These are phyloP conservation scores for Colletotrichum sp. DNA, from an alignment of 2,329 filamentous ascomycete species.

Conservation along the genomic window DNA sequence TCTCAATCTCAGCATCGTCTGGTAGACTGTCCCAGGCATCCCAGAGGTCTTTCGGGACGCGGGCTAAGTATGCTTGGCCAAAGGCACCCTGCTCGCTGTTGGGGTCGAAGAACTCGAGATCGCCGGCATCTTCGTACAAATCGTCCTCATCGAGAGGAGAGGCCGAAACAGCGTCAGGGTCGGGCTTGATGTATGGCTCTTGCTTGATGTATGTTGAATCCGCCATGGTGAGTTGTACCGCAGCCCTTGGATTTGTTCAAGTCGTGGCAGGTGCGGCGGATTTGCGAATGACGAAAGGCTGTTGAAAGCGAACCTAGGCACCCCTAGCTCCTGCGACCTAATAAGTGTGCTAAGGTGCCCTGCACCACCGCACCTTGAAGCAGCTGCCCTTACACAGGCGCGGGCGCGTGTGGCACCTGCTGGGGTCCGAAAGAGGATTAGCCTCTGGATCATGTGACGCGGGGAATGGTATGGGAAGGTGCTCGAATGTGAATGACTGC, in stretches of 20 bases:
- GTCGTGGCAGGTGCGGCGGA: neutral
- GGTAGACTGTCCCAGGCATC: conserved; percentile 78
- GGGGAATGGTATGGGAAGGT: neutral
- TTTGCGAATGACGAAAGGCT: neutral
- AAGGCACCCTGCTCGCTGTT: conserved; percentile 26
- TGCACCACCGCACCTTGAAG: neutral
- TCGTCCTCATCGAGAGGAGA: conserved; percentile 67
- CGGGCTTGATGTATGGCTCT: conserved; percentile 50
- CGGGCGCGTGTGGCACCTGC: neutral
- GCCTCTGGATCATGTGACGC: neutral
- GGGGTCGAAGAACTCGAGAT: conserved; percentile 61
- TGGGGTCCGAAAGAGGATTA: neutral
- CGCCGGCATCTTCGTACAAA: conserved; percentile 65
- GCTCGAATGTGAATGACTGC: neutral
- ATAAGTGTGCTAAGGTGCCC: neutral
- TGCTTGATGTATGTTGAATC: conserved; percentile 27
- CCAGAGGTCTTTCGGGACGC: conserved; percentile 81
- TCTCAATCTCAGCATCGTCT: conserved; percentile 81
- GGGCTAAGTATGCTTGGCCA: conserved; percentile 66
- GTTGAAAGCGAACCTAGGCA: neutral
- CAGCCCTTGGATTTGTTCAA: neutral
- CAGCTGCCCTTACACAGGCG: neutral
- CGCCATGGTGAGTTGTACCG: conserved; percentile 7
- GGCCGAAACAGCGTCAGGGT: conserved; percentile 45
- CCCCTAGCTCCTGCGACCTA: neutral